Base-by-base conservation (phyloP, 768 basidiomycete species). In the Phanerochaete carnosa region DNA sequence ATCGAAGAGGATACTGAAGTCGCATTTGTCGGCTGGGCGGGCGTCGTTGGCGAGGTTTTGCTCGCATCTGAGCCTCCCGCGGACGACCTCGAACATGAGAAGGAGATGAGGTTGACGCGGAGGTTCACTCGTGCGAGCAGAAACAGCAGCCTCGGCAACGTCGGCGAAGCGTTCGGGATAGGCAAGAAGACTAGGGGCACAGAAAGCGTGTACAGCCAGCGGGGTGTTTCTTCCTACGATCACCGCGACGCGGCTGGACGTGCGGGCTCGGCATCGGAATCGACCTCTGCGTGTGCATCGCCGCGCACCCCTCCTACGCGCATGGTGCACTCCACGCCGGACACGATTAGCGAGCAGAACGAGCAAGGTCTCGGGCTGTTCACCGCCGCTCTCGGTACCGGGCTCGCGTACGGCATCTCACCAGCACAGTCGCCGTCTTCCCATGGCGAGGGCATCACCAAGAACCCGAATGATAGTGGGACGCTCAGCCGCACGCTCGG, bases 11-110 rank as follows among this genome's bases (percentile, higher is more conserved):
- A 75, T n/a, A 69, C 89, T 23, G 83, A 86, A 63, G 68, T 69
- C 13, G 80, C 85, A 1, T 81, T 88, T 62, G 78, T 86, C 50
- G 75, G 77, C 1, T 90, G 86, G 83, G 66, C 82, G 58, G 74
- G 77, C 35, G 75, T 82, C 35, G 83, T 84, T 2, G 80, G 80
- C 25, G 70, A 70, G 32, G 74, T 79, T 66, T 79, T 43, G 19
- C 39, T 80, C 56, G 55, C 53, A 50, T 53, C 59, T 3, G 61
- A 51, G 49, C 28, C 23, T 23, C 54, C 30, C 39, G 55, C 11
- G 19, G 32, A 47, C 39, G 45, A 39, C 16, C 52, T 43, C 12
- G 59, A 30, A 5, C 46, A 47, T 16, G 56, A 26, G 35, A n/a
- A 32, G 39, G 53, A 58, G 35, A 30, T 12, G 23, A 50, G 45